A percentile compares a stretch with the other conserved stretches of the same genome.
These are phyloP conservation scores for Trichoderma orchidacearum DNA, from an alignment of 495 filamentous ascomycete species.

Conservation along the genomic window DNA sequence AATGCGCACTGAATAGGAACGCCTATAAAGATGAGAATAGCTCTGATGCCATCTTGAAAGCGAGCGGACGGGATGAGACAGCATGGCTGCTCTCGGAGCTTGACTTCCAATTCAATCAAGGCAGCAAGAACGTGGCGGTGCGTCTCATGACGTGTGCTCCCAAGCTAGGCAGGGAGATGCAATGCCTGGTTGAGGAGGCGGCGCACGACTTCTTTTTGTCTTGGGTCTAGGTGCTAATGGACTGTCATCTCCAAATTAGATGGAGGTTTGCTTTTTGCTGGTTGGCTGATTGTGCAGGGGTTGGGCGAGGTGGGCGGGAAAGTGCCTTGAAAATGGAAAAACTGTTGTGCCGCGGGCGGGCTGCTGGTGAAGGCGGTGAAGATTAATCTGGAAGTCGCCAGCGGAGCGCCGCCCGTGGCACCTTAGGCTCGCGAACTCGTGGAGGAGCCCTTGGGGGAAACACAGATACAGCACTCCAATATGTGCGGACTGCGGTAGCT, in stretches of 20 bases:
- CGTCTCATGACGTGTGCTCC: not conserved
- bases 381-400: not conserved
- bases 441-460: not conserved
- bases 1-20: constrained; percentile 1
- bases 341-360: not conserved
- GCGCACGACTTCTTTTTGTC: not conserved
- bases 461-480: not conserved
- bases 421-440: not conserved
- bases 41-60: not conserved
- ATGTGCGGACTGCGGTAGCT: too few relatives aligned
- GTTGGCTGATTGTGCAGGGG: not conserved
- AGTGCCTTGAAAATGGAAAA: constrained; percentile 1
- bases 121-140: not conserved
- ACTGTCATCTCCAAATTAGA: not conserved
- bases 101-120: not conserved
- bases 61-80: not conserved
- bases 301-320: too few relatives aligned
- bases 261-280: not conserved
- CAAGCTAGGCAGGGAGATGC: not conserved
- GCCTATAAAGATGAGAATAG: not conserved
- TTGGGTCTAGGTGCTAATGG: not conserved
- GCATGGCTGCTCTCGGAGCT: not conserved
- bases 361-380: not conserved
- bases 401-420: not conserved
- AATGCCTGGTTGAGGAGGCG: too few relatives aligned